Evolutionary conservation across 2,329 filamentous ascomycete genomes (phyloP).

Genomic region (Botrytis cinerea): DNA sequence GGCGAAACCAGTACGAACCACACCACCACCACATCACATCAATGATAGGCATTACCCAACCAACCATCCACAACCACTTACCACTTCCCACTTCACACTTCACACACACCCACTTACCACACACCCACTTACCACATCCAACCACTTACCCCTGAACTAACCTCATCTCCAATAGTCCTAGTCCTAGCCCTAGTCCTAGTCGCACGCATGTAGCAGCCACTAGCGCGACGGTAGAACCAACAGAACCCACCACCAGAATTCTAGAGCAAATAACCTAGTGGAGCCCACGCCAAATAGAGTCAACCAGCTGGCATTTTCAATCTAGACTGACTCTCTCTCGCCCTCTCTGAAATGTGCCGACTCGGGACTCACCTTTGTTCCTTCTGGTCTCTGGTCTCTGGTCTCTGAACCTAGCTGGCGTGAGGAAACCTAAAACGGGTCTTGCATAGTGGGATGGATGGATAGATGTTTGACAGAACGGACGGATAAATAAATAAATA

Average conservation of each 20-base stretch:
- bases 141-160: slow-evolving; percentile 2
- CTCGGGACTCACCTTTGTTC: not conserved
- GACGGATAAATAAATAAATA: not conserved
- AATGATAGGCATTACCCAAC: not conserved
- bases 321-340: not conserved
- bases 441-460: not conserved
- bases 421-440: not conserved
- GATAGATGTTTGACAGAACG: not conserved
- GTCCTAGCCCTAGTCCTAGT: not conserved
- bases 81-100: not conserved
- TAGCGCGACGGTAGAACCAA: not conserved
- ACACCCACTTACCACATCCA: not conserved
- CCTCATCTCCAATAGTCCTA: not conserved
- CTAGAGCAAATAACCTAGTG: not conserved
- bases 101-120: not conserved
- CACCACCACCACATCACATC: not conserved
- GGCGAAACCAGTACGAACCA: not conserved
- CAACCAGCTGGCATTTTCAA: not conserved
- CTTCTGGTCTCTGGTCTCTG: not conserved
- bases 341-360: not conserved
- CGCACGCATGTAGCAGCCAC: not conserved
- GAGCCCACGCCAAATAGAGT: not conserved
- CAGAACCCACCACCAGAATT: not conserved
- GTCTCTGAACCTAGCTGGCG: not conserved
- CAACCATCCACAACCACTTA: not conserved